Percentiles rank a stretch among this genome's conserved stretches.
phyloP scores from a whole-genome alignment of 306 rosid genomes.

The Vicia sativa region DNA sequence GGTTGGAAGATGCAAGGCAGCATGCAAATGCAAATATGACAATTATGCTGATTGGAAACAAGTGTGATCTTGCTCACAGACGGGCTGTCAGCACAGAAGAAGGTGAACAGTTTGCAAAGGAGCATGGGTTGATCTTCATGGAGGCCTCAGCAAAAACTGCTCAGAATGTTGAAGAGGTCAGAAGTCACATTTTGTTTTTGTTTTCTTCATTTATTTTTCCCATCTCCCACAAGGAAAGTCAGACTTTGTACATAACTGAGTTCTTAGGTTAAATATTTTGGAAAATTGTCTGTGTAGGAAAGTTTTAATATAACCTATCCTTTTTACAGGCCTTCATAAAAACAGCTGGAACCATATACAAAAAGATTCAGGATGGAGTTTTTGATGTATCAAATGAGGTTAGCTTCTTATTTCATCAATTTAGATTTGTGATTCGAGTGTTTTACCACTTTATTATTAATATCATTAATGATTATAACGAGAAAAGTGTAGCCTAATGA shows the following conservation, averaged over 20 bases:
- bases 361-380: constrained; percentile 94
- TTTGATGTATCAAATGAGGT: constrained; percentile 99
- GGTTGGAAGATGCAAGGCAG: constrained; percentile 99
- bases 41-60: constrained; percentile 91
- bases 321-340: constrained; percentile 82
- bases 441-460: constrained; percentile 5
- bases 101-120: constrained; percentile 99
- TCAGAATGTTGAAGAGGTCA: constrained; percentile 97
- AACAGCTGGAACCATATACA: constrained; percentile 93
- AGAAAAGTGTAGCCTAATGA: background rate
- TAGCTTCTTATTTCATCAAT: constrained; percentile 34
- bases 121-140: constrained; percentile 92
- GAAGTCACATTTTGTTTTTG: constrained; percentile 21
- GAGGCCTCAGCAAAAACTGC: constrained; percentile 99
- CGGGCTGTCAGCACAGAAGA: constrained; percentile 99
- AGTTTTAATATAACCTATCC: background rate
- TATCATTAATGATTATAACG: constrained; percentile 13
- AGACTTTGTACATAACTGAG: constrained; percentile 2
- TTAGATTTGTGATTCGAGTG: background rate
- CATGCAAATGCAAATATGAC: constrained; percentile 99
- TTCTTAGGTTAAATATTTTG: constrained; percentile 29
- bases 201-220: constrained; percentile 14
- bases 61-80: constrained; percentile 96
- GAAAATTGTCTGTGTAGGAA: constrained; percentile 24
- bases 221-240: background rate